Evolutionary conservation across 352 stramenopile species (phyloP).

Genomic region (Phytophthora idaei): DNA sequence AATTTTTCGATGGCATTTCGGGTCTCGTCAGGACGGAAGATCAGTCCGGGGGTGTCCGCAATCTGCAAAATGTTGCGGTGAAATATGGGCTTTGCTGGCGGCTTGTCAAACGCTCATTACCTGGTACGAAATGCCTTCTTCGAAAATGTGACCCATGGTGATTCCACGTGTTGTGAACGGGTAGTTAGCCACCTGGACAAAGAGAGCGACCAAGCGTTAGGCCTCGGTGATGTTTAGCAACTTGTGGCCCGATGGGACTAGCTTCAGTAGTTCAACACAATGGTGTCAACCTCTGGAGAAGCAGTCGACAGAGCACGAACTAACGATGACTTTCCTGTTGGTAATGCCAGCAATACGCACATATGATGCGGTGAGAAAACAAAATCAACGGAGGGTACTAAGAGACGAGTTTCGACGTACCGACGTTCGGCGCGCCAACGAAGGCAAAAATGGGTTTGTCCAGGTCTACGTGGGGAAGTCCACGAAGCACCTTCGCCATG

Average conservation of each 20-base stretch:
- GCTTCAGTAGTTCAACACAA: not conserved
- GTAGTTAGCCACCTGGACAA: constrained; percentile 81
- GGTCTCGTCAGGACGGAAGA: constrained; percentile 65
- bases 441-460: constrained; percentile 87
- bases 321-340: constrained; percentile 81
- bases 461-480: constrained; percentile 78
- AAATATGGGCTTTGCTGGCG: not conserved
- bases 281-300: constrained; percentile 65
- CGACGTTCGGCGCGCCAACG: constrained; percentile 84
- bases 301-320: constrained; percentile 81
- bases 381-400: not conserved
- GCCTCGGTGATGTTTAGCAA: not conserved
- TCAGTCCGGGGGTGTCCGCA: constrained; percentile 76
- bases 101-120: constrained; percentile 22
- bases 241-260: not conserved
- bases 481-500: constrained; percentile 78
- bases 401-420: constrained; percentile 34
- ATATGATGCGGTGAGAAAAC: constrained; percentile 1
- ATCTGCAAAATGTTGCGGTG: constrained; percentile 56
- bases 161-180: constrained; percentile 89
- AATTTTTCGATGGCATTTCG: constrained; percentile 81
- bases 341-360: not conserved
- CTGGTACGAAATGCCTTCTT: constrained; percentile 83
- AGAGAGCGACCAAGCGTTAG: constrained; percentile 4
- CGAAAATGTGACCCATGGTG: constrained; percentile 89